Base-by-base conservation (phyloP, 441 rosid genomes). In the Populus hybrid region DNA sequence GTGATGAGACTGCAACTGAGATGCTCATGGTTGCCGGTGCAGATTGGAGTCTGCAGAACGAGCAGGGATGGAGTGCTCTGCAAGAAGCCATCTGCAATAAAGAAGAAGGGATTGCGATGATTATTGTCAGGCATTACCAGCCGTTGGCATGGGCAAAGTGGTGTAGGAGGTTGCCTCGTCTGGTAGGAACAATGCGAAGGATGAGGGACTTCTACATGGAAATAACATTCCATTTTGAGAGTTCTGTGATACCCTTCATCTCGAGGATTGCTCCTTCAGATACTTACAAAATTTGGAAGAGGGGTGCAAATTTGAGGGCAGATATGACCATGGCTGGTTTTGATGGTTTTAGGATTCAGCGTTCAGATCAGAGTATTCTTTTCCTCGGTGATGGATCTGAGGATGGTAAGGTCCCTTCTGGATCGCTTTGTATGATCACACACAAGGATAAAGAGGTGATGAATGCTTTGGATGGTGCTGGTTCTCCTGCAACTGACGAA, bases 151-250 rank as follows among this genome's bases (percentile, higher is more conserved):
- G 98, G 97, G 98, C 97, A 32, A 95, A 95, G 76, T 95, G 99
- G 99, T 94, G 98, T 79, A 83, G 97, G 83, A 89, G 98, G 81
- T 78, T 95, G 86, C 98, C 99, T 83, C 94, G 97, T 65, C 79
- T 95, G 88, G 85, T 94, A 1, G 93, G 82, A 9, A 90, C 93
- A 4, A 92, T 92, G 98, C 81, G 81, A 16, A 86, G 90, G 86
- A 94, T 95, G 98, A 88, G 97, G 80, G 99, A 95, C 84, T 95
- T 95, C 74, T 95, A 95, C 81, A 91, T 95, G 97, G 99, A 95
- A 83, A 94, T 95, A 67, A 91, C 90, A 1, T 95, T 95, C 89
- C 92, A 95, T 70, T 95, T 95, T 77, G 97, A 95, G 81, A 95
- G 30, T 28, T 28, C 30, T 28, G 30, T 28, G 30, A 28, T 28